Conservation (phyloP, 768 basidiomycete species). For the Gautieria morchelliformis region DNA sequence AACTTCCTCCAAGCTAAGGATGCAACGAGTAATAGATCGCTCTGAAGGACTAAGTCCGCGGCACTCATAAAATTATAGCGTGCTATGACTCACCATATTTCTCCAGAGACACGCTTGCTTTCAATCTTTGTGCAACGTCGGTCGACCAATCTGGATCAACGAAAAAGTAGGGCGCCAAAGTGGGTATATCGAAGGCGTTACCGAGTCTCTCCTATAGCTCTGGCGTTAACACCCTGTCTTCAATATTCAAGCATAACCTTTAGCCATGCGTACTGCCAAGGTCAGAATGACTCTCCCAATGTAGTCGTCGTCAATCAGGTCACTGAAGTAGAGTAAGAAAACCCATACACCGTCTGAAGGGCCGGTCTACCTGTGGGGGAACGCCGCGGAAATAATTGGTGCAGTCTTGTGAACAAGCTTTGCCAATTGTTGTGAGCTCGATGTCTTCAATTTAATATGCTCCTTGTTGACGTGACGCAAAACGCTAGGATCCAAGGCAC, state of each 20-base stretch:
- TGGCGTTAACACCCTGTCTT: neutral
- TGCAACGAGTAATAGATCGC: neutral
- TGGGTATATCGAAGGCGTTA: constrained; percentile 63
- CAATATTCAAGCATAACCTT: neutral
- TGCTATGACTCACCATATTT: constrained; percentile 34
- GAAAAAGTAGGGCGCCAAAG: constrained; percentile 71
- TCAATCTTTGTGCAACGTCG: constrained; percentile 47
- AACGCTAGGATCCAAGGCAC: constrained; percentile 71
- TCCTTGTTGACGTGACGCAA: constrained; percentile 85
- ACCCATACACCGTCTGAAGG: neutral
- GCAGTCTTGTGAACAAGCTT: constrained; percentile 46
- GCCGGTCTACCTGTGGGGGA: constrained; percentile 45
- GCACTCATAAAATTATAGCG: neutral
- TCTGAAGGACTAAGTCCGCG: neutral
- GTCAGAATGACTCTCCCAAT: constrained; percentile 54
- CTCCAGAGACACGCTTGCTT: constrained; percentile 29
- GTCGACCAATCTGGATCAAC: constrained; percentile 50
- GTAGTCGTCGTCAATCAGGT: constrained; percentile 43
- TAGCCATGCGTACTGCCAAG: constrained; percentile 37
- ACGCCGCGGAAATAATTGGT: constrained; percentile 41
- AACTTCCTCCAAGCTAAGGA: constrained; percentile 8
- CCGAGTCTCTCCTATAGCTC: constrained; percentile 52
- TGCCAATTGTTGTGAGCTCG: constrained; percentile 40
- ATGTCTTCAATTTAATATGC: constrained; percentile 54
- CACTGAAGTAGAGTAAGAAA: constrained; percentile 21